Percentiles rank a stretch among this genome's conserved stretches.
phyloP scores from a whole-genome alignment of 1,284 basidiomycete genomes.

The Amylostereum chailletii region DNA sequence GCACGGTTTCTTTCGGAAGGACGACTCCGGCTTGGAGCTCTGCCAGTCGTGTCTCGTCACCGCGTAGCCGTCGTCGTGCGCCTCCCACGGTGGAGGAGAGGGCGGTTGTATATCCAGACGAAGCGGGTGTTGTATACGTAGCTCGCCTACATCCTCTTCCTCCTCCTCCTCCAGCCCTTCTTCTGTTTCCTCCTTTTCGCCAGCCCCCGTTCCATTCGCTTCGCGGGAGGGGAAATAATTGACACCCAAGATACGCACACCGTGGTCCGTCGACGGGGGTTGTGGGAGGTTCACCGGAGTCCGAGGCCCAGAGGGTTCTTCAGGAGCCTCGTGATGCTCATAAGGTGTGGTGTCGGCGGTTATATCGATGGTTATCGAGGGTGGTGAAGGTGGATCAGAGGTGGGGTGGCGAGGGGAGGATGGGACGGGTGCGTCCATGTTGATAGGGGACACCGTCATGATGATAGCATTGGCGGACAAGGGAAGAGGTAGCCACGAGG shows the following conservation, averaged over 20 bases:
- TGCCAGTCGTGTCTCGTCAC: slow-evolving; percentile 1
- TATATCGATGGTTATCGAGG: no score
- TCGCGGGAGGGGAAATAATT: slow-evolving; percentile 8
- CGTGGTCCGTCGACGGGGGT: no score
- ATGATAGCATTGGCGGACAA: no score
- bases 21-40: slow-evolving; percentile 11
- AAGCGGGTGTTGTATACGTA: slow-evolving; percentile 19
- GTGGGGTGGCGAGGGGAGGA: no score
- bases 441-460: no score
- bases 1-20: slow-evolving; percentile 12
- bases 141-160: slow-evolving; percentile 9
- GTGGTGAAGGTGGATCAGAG: no score
- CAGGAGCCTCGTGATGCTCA: no score
- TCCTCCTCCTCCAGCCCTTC: slow-evolving; percentile 16
- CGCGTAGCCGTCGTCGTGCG: slow-evolving; percentile 31
- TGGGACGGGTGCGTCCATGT: no score
- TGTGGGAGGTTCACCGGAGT: no score
- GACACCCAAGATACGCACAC: slow-evolving; percentile 10
- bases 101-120: slow-evolving; percentile 28
- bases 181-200: slow-evolving; percentile 5
- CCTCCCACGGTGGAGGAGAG: slow-evolving; percentile 55
- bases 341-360: no score
- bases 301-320: no score
- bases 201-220: not conserved
- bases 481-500: no score